Evolutionary conservation across 2,329 filamentous ascomycete species (phyloP).

Genomic region (Knoxdaviesia capensis): DNA sequence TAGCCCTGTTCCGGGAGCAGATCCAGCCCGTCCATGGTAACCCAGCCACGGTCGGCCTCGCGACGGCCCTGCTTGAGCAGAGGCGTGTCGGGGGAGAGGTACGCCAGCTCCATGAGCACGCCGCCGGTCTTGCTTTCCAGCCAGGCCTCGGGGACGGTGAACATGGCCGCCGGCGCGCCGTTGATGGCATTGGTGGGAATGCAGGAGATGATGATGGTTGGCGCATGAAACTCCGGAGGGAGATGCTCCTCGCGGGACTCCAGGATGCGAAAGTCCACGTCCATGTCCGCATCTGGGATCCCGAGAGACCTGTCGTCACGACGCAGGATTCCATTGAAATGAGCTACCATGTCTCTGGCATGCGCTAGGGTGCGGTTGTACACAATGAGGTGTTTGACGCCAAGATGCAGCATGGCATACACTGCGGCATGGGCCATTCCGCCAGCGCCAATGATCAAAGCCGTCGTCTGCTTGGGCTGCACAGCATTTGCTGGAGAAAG

Average conservation of each 20-base stretch:
- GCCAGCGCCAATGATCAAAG: constrained; percentile 42
- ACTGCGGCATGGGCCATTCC: constrained; percentile 64
- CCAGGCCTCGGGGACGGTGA: constrained; percentile 50
- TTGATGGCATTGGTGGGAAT: constrained; percentile 52
- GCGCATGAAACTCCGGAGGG: constrained; percentile 28
- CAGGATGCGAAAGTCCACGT: constrained; percentile 36
- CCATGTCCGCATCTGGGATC: constrained; percentile 13
- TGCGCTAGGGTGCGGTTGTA: constrained; percentile 51
- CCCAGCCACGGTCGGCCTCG: constrained; percentile 43
- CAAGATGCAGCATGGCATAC: constrained; percentile 60
- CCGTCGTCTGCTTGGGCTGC: constrained; percentile 26
- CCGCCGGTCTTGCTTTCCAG: constrained; percentile 53
- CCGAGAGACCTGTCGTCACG: constrained; percentile 5
- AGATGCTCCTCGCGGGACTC: constrained; percentile 6
- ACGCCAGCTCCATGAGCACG: constrained; percentile 55
- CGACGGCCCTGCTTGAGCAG: constrained; percentile 46
- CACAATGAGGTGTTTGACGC: constrained; percentile 56
- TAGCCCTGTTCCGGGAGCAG: constrained; percentile 61
- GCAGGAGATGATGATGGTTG: constrained; percentile 58
- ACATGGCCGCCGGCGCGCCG: constrained; percentile 43
- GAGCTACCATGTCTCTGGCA: constrained; percentile 43
- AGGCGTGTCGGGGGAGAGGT: constrained; percentile 53
- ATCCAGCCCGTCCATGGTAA: constrained; percentile 56
- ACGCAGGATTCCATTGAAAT: constrained; percentile 41
- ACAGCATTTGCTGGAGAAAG: constrained; percentile 53